Evolutionary conservation across 768 basidiomycete genomes (phyloP).

Genomic region (Gymnopilus dilepis): DNA sequence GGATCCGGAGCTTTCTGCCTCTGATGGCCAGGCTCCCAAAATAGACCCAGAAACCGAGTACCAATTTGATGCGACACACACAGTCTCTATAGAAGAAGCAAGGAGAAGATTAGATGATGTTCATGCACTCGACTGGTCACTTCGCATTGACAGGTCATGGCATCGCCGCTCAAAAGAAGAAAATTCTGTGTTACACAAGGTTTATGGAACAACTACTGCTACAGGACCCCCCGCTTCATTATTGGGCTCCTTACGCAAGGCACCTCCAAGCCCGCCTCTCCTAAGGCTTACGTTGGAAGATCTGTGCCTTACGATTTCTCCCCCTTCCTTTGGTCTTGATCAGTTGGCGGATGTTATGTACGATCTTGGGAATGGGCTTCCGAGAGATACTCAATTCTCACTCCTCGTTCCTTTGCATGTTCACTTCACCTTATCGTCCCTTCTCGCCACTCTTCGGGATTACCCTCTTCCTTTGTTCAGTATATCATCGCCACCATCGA

Average conservation of each 20-base stretch:
- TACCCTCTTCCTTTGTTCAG: conserved; percentile 88
- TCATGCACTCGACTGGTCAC: conserved; percentile 76
- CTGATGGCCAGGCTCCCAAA: conserved; percentile 10
- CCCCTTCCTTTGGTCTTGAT: conserved; percentile 62
- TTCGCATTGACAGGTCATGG: conserved; percentile 53
- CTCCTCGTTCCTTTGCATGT: conserved; percentile 86
- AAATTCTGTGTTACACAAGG: conserved; percentile 46
- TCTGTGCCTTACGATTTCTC: conserved; percentile 59
- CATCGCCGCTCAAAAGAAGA: conserved; percentile 57
- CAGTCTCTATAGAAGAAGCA: conserved; percentile 75
- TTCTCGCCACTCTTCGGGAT: conserved; percentile 74
- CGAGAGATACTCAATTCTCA: conserved; percentile 72
- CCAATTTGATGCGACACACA: conserved; percentile 66
- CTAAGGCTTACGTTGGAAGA: conserved; percentile 67
- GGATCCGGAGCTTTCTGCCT: conserved; percentile 37
- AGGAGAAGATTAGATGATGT: conserved; percentile 67
- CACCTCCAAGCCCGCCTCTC: conserved; percentile 60
- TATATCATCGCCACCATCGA: conserved; percentile 56
- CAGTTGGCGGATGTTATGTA: conserved; percentile 67
- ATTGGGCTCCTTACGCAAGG: conserved; percentile 44
- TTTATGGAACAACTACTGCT: conserved; percentile 45
- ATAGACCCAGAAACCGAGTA: conserved; percentile 52
- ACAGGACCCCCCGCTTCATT: conserved; percentile 34
- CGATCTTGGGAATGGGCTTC: conserved; percentile 71
- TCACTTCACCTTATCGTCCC: conserved; percentile 64